Evolutionary conservation across 768 basidiomycete species (phyloP).

Genomic region (Lepiota brunneoincarnata): DNA sequence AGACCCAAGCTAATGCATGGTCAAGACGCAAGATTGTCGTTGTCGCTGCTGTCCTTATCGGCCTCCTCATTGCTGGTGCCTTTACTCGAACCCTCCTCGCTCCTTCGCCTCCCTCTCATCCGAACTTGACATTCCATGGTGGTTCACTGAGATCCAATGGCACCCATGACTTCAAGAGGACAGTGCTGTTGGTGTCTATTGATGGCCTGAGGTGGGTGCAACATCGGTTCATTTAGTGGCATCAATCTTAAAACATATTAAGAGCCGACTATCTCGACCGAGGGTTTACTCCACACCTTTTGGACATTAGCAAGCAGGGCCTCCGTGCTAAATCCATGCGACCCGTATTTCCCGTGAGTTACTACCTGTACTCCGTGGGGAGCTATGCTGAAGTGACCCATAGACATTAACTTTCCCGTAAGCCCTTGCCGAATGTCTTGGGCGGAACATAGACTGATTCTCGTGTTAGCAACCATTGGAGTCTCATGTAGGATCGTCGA

Average conservation of each 20-base stretch:
- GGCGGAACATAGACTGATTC: constrained; percentile 4
- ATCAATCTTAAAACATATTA: neutral
- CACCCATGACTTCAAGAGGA: constrained; percentile 78
- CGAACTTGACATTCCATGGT: constrained; percentile 31
- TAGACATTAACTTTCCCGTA: constrained; percentile 90
- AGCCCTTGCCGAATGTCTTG: constrained; percentile 27
- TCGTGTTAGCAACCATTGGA: constrained; percentile 78
- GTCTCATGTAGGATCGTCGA: constrained; percentile 57
- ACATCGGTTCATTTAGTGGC: neutral
- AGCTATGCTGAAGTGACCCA: constrained; percentile 4
- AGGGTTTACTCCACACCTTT: constrained; percentile 79
- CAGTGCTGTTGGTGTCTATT: constrained; percentile 82
- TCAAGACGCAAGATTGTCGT: constrained; percentile 35
- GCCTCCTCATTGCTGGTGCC: constrained; percentile 40
- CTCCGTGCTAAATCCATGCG: constrained; percentile 85
- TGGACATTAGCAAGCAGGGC: constrained; percentile 78
- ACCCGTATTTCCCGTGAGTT: constrained; percentile 78
- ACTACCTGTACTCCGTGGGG: neutral
- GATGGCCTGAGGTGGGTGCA: constrained; percentile 71
- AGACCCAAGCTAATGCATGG: constrained; percentile 26
- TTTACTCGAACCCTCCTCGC: constrained; percentile 35
- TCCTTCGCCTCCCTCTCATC: neutral
- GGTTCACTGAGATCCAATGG: constrained; percentile 65
- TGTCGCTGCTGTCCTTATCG: constrained; percentile 36
- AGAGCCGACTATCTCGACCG: constrained; percentile 88